Base-by-base conservation (phyloP, 2,329 filamentous ascomycete genomes). In the Aquanectria penicillioides region DNA sequence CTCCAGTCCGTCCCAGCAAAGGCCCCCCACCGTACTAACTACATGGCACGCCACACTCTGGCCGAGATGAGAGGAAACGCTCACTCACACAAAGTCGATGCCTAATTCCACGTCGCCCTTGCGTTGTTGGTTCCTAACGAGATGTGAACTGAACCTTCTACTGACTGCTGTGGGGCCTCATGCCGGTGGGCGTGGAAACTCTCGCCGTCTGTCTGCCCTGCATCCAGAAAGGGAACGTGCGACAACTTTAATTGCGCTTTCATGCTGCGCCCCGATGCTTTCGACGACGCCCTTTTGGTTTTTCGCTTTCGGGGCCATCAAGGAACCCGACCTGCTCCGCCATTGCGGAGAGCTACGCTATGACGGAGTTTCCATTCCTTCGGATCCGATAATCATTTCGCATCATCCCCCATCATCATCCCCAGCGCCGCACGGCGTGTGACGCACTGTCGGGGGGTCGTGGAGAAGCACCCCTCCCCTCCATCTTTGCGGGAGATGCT, bases 261-360 rank as follows among this genome's bases (percentile, higher is more conserved):
- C 37, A 18, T n/a, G 38, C 40, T 43, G 23, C 40, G 26, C 26
- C 40, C 31, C 40, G 17, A 7, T 12, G 25, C 25, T 31, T 15
- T 22, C n/a, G 2, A n/a, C n/a, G n/a, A n/a, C n/a, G 29, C 10
- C 10, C 10, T 43, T 10, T 18, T 37, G 5, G n/a, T 12, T 12
- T n/a, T 41, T 56, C 52, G 52, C 52, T 43, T 49, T 49, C 52
- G 52, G 52, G 44, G 44, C 25, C 22, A 18, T 43, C 26, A 49
- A 48, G 13, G 20, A 49, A 40, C 43, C 52, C 52, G 52, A 56
- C n/a, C 20, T 33, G 20, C 28, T 25, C 36, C 12, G 36, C 52
- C 26, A 36, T 46, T 29, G 41, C 41, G 28, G 41, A n/a, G 41
- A 46, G 41, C 41, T 46, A 46, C 41, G 41, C n/a, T 46, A 28